Conservation (phyloP, 805 yeast genomes). For the Diddensiella transvaalensis region DNA sequence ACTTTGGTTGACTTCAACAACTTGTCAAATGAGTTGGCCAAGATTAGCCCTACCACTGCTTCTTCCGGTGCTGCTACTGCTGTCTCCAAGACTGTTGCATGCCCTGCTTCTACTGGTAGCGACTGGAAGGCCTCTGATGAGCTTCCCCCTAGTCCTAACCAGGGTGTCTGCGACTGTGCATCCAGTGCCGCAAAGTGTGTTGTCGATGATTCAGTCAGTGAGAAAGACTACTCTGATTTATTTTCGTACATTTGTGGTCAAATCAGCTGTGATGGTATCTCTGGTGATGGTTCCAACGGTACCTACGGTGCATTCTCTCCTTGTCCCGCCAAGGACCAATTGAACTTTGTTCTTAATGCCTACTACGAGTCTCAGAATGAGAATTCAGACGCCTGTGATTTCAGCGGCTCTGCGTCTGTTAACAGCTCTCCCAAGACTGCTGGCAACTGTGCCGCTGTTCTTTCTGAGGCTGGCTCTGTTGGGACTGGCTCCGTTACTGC, state of each 20-base stretch:
- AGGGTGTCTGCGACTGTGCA: slow-evolving; percentile 63
- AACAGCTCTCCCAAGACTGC: slow-evolving; percentile 40
- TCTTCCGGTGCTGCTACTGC: slow-evolving; percentile 39
- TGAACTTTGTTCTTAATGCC: slow-evolving; percentile 61
- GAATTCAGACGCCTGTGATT: slow-evolving; percentile 58
- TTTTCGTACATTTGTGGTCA: slow-evolving; percentile 56
- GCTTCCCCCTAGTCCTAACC: slow-evolving; percentile 77
- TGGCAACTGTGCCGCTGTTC: slow-evolving; percentile 49
- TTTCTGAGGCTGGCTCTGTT: slow-evolving; percentile 63
- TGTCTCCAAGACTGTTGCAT: slow-evolving; percentile 36
- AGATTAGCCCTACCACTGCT: slow-evolving; percentile 48
- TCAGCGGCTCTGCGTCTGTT: slow-evolving; percentile 64
- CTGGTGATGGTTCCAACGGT: slow-evolving; percentile 60
- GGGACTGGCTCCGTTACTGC: slow-evolving; percentile 61
- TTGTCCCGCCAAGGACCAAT: slow-evolving; percentile 68
- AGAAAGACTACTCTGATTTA: slow-evolving; percentile 55
- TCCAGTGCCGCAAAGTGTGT: slow-evolving; percentile 54
- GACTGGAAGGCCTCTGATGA: slow-evolving; percentile 65
- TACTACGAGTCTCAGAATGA: slow-evolving; percentile 53
- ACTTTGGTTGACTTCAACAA: slow-evolving; percentile 60
- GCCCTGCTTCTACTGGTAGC: slow-evolving; percentile 47
- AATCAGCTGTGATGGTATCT: slow-evolving; percentile 59
- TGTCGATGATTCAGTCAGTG: slow-evolving; percentile 47
- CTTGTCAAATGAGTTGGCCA: slow-evolving; percentile 52
- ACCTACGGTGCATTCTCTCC: slow-evolving; percentile 68